Percentiles rank a stretch among this genome's conserved stretches.
Evolutionary conservation across 495 filamentous ascomycete species (phyloP).

Genomic region (Penicillium mononematosum): DNA sequence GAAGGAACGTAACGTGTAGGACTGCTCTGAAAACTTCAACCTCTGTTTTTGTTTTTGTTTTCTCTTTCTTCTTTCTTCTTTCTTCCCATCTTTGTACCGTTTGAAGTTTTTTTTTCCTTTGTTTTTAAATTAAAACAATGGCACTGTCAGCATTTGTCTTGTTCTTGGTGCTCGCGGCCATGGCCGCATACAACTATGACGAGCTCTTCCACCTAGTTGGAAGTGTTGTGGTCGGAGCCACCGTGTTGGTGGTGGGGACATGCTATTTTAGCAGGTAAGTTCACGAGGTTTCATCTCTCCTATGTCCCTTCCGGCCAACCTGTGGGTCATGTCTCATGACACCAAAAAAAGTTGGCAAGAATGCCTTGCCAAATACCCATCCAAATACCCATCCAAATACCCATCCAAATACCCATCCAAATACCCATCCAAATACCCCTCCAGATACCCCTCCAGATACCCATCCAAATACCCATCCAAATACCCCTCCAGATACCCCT

Average conservation of each 20-base stretch:
- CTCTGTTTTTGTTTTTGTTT: neutral
- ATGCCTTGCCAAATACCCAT: neutral
- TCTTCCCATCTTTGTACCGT: neutral
- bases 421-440: too few relatives aligned
- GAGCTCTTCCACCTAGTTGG: neutral
- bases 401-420: too few relatives aligned
- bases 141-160: neutral
- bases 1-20: conserved; percentile 1
- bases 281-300: neutral
- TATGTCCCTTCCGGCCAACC: neutral
- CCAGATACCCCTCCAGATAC: neutral
- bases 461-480: neutral
- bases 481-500: neutral
- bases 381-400: too few relatives aligned
- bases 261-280: neutral
- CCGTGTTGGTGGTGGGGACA: neutral
- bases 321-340: neutral
- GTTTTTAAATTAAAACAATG: neutral
- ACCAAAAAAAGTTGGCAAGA: neutral
- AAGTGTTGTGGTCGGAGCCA: neutral
- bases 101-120: too few relatives aligned
- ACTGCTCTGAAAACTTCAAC: neutral
- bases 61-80: conserved; percentile 1
- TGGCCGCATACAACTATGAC: neutral
- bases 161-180: neutral